Percentiles rank a stretch among this genome's conserved stretches.
phyloP scores from a whole-genome alignment of 495 filamentous ascomycete species.

The Hypoxylon fuscum region DNA sequence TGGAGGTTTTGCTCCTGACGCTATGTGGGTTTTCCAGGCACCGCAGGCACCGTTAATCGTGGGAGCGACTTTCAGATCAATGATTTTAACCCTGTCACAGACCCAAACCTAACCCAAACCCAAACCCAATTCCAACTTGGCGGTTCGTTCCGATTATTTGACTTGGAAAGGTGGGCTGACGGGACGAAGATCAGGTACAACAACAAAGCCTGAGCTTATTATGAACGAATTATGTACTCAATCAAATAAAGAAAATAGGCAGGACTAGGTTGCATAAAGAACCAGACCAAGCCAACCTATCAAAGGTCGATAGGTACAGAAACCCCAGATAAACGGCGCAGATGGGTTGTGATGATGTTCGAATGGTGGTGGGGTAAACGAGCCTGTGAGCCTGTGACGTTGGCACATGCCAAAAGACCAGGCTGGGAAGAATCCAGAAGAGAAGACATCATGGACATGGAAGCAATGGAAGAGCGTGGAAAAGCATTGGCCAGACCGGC shows the following conservation, averaged over 20 bases:
- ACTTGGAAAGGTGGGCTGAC: slow-evolving; percentile 4
- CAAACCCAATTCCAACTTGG: slow-evolving; percentile 8
- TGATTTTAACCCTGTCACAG: slow-evolving; percentile 26
- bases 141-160: slow-evolving; percentile 21
- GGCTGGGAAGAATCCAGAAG: slow-evolving; percentile 21
- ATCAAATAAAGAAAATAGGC: slow-evolving; percentile 9
- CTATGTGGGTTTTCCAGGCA: slow-evolving; percentile 28
- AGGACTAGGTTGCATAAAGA: background rate
- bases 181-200: slow-evolving; percentile 9
- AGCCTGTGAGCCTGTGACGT: slow-evolving; percentile 38
- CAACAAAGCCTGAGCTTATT: background rate
- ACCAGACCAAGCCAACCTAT: slow-evolving; percentile 16
- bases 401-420: slow-evolving; percentile 42
- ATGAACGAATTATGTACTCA: slow-evolving; percentile 16
- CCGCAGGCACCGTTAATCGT: too few species aligned
- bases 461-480: slow-evolving; percentile 33
- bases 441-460: slow-evolving; percentile 26
- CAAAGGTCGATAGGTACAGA: slow-evolving; percentile 4
- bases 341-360: slow-evolving; percentile 16
- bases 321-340: slow-evolving; percentile 9
- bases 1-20: slow-evolving; percentile 44
- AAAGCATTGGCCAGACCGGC: slow-evolving; percentile 27
- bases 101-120: background rate
- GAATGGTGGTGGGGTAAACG: slow-evolving; percentile 22
- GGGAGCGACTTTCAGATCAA: too few species aligned